Percentiles rank a stretch among this genome's conserved stretches.
Conservation (phyloP, 192 early-diverging fungal species). For the Rhizophlyctis rosea region DNA sequence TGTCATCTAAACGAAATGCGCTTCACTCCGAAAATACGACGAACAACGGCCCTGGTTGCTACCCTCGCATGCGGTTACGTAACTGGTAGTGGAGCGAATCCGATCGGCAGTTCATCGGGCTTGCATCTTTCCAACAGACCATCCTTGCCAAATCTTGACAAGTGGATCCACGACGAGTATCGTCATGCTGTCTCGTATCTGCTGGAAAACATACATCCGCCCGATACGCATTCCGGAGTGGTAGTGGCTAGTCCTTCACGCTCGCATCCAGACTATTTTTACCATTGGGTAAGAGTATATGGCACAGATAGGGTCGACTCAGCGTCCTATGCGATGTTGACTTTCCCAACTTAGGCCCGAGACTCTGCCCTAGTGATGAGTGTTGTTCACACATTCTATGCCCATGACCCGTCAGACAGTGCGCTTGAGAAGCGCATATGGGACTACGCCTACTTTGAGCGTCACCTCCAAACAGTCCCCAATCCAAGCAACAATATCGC, state of each 20-base stretch:
- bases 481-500: conserved; percentile 35
- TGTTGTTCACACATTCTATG: conserved; percentile 31
- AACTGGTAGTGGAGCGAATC: too few relatives aligned
- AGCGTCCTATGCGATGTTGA: too few relatives aligned
- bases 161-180: conserved; percentile 6
- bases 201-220: conserved; percentile 22
- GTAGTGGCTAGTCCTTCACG: conserved; percentile 14
- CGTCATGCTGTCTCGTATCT: conserved; percentile 1
- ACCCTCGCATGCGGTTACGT: too few relatives aligned
- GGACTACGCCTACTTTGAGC: conserved; percentile 38
- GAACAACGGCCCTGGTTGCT: too few relatives aligned
- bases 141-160: conserved; percentile 3
- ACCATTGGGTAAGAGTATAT: conserved; percentile 71
- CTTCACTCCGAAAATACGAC: too few relatives aligned
- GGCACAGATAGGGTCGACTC: too few relatives aligned
- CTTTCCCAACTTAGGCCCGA: too few relatives aligned
- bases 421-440: conserved; percentile 23
- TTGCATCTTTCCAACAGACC: too few relatives aligned
- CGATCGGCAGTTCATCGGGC: too few relatives aligned
- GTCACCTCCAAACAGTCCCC: conserved; percentile 21
- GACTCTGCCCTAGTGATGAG: conserved; percentile 62
- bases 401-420: background rate
- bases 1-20: too few relatives aligned
- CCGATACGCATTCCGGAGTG: background rate
- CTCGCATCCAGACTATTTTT: conserved; percentile 63